Evolutionary conservation across 352 stramenopile species (phyloP).

Genomic region (Phytophthora pistaciae): DNA sequence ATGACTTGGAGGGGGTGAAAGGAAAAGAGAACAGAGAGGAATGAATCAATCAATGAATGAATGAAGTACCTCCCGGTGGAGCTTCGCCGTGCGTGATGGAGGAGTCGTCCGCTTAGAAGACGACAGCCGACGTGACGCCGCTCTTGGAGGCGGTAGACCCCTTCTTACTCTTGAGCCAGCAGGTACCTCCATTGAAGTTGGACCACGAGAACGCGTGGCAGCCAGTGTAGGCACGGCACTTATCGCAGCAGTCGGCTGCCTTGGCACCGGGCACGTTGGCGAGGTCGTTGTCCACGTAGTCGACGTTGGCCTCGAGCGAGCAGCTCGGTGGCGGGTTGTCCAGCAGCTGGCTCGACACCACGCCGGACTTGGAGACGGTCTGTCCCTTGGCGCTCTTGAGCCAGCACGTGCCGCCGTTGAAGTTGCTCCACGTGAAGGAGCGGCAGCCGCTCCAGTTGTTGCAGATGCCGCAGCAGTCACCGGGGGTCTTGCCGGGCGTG

Average conservation of each 20-base stretch:
- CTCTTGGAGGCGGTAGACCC: slow-evolving; percentile 12
- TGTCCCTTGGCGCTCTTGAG: slow-evolving; percentile 40
- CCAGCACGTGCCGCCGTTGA: slow-evolving; percentile 40
- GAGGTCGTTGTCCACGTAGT: slow-evolving; percentile 49
- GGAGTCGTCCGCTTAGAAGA: slow-evolving; percentile 14
- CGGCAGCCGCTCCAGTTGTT: slow-evolving; percentile 42
- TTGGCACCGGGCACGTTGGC: slow-evolving; percentile 19
- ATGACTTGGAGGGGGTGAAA: background rate
- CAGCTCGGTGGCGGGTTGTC: slow-evolving; percentile 28
- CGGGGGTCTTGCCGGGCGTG: slow-evolving; percentile 5
- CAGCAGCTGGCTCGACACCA: slow-evolving; percentile 34
- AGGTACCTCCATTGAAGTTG: slow-evolving; percentile 30
- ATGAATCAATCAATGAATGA: background rate
- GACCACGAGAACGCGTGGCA: slow-evolving; percentile 45
- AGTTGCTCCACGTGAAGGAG: slow-evolving; percentile 44
- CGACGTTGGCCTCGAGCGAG: slow-evolving; percentile 22
- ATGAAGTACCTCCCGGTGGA: background rate
- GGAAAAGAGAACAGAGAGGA: background rate
- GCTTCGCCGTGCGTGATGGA: slow-evolving; percentile 13
- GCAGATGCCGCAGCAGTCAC: slow-evolving; percentile 44
- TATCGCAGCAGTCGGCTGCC: slow-evolving; percentile 35
- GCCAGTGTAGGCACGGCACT: slow-evolving; percentile 22
- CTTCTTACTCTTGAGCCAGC: slow-evolving; percentile 39
- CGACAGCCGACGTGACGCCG: slow-evolving; percentile 40
- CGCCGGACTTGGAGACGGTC: slow-evolving; percentile 17